A percentile compares a stretch with the other conserved stretches of the same genome.
Evolutionary conservation across 176 grass and related monocot species (phyloP).

Genomic region (Zoysia pacifica): DNA sequence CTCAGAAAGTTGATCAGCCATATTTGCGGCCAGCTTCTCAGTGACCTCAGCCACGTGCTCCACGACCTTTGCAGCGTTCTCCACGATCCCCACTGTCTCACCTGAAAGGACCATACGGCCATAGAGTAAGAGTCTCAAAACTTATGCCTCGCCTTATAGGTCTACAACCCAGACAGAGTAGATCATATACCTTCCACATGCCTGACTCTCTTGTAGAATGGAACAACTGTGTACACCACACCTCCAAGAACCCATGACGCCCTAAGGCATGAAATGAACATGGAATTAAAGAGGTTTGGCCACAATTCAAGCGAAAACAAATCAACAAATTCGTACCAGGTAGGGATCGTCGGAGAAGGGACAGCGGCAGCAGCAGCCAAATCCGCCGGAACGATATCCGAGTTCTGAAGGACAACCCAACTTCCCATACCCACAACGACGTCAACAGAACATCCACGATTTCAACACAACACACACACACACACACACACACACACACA

Average conservation of each 20-base stretch:
- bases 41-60: constrained; percentile 64
- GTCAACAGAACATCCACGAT: neutral
- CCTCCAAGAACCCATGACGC: constrained; percentile 37
- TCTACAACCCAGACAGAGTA: neutral
- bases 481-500: neutral
- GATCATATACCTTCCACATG: constrained; percentile 42
- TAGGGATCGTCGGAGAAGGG: constrained; percentile 14
- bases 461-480: too few species aligned
- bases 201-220: constrained; percentile 55
- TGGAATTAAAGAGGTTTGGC: neutral
- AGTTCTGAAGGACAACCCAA: constrained; percentile 44
- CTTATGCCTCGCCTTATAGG: neutral
- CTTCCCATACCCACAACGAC: constrained; percentile 3
- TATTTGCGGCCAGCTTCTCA: constrained; percentile 57
- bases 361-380: constrained; percentile 21
- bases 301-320: too few species aligned
- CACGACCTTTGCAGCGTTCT: constrained; percentile 47
- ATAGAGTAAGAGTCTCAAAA: neutral
- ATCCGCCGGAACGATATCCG: constrained; percentile 35
- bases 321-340: constrained; percentile 26
- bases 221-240: constrained; percentile 42
- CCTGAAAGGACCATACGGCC: constrained; percentile 40
- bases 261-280: constrained; percentile 21
- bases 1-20: constrained; percentile 53
- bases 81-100: constrained; percentile 40